Percentiles rank a stretch among this genome's conserved stretches.
phyloP scores from a whole-genome alignment of 805 yeast genomes.

The Barnettozyma sucrosica region DNA sequence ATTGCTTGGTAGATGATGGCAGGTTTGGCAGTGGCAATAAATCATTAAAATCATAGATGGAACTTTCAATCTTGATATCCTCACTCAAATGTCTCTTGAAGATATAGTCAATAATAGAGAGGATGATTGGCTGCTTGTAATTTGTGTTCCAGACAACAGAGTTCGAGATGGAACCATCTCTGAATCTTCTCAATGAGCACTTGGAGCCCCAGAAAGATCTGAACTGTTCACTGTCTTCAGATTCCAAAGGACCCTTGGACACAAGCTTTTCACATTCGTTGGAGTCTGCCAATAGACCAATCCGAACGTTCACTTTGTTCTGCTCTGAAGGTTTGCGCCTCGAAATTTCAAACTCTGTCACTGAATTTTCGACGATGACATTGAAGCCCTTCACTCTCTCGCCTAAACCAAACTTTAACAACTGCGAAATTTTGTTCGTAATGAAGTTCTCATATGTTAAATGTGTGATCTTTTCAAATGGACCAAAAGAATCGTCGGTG shows the following conservation, averaged over 20 bases:
- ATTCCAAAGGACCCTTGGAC: slow-evolving; percentile 77
- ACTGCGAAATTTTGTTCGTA: slow-evolving; percentile 51
- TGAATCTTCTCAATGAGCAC: slow-evolving; percentile 83
- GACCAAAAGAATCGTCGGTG: slow-evolving; percentile 48
- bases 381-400: slow-evolving; percentile 35
- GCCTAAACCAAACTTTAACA: slow-evolving; percentile 54
- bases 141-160: slow-evolving; percentile 80
- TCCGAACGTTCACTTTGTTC: slow-evolving; percentile 30
- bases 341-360: slow-evolving; percentile 27
- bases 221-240: slow-evolving; percentile 56
- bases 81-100: slow-evolving; percentile 58
- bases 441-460: slow-evolving; percentile 63
- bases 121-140: slow-evolving; percentile 53
- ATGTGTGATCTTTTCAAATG: slow-evolving; percentile 67
- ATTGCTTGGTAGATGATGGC: slow-evolving; percentile 51
- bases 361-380: slow-evolving; percentile 24
- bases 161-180: slow-evolving; percentile 85
- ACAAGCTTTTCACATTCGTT: slow-evolving; percentile 74
- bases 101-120: slow-evolving; percentile 58
- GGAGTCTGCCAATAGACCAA: slow-evolving; percentile 68
- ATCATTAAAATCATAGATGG: slow-evolving; percentile 41
- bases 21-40: slow-evolving; percentile 55
- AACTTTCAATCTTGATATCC: slow-evolving; percentile 27
- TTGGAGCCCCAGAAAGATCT: slow-evolving; percentile 85
- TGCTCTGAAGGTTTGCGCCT: slow-evolving; percentile 48